Conservation (phyloP, 805 yeast species). For the Schwanniomyces polymorphus region DNA sequence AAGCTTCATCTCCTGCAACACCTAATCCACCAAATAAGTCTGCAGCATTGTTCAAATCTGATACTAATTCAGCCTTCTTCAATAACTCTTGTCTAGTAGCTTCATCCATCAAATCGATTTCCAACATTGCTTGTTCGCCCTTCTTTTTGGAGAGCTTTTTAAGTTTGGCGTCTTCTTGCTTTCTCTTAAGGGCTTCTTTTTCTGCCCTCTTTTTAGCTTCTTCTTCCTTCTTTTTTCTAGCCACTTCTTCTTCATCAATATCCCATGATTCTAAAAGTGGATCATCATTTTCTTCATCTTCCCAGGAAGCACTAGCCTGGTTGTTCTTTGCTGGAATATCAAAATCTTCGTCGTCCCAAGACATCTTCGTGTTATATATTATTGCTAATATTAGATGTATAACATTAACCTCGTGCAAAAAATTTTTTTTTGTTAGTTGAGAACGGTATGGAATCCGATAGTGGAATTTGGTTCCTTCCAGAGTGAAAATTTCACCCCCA, state of each 20-base stretch:
- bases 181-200: slow-evolving; percentile 45
- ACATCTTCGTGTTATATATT: slow-evolving; percentile 23
- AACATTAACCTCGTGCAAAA: not conserved
- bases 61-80: slow-evolving; percentile 74
- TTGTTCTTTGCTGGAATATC: slow-evolving; percentile 57
- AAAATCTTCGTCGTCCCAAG: slow-evolving; percentile 89
- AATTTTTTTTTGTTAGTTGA: not conserved
- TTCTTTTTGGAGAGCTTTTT: slow-evolving; percentile 43
- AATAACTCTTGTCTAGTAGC: slow-evolving; percentile 72
- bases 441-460: not conserved
- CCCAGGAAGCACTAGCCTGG: slow-evolving; percentile 78
- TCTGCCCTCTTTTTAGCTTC: slow-evolving; percentile 41
- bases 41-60: slow-evolving; percentile 92
- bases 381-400: not conserved
- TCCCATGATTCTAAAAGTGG: slow-evolving; percentile 85
- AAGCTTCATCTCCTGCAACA: slow-evolving; percentile 40
- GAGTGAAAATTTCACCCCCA: not conserved
- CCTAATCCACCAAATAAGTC: slow-evolving; percentile 80
- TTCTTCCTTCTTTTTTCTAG: slow-evolving; percentile 43
- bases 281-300: slow-evolving; percentile 78
- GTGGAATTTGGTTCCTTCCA: not conserved
- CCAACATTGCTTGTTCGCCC: slow-evolving; percentile 43
- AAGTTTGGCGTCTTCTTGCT: slow-evolving; percentile 48
- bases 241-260: slow-evolving; percentile 69
- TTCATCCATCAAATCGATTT: slow-evolving; percentile 70